Evolutionary conservation across 257 asterid genomes (phyloP), one percentile per base, ranked within the genome.

Genomic region (Galeopsis tetrahit): DNA sequence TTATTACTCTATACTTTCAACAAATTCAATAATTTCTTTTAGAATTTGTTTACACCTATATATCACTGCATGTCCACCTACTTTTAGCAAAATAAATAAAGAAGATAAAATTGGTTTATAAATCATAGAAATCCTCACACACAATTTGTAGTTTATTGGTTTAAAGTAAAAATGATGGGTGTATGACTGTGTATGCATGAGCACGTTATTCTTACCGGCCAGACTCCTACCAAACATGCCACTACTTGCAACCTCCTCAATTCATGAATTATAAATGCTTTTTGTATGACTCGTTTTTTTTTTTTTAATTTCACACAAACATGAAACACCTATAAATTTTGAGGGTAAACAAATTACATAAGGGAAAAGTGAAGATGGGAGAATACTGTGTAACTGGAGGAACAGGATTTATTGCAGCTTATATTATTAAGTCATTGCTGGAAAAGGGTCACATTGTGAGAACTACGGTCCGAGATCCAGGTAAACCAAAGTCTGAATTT

Each of bases 361-460:
- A 42, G 9, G 10, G 31, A 53, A 17, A n/a, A 32, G 32, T 15
- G 52, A 72, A 75, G 33, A 91, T 91, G 97, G 70, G 77, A n/a
- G 84, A 79, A 60, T 94, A 85, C 57, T 88, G 98, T 60, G 97
- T 95, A 34, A 90, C 98, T 10, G 98, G 98, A 9, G 98, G 98
- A 6, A 88, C 95, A 17, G 99, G 98, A 7, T 87, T 92, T 69
- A 84, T 95, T 66, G 98, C 98, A 34, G 86, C 94, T 77, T 82
- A 92, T 78, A 82, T 95, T 39, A 82, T 95, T 53, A 92, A 85
- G 52, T 77, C 89, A 6, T 85, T 95, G 13, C 82, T 95, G 3
- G 84, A 82, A 66, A 88, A 83, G 62, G 98, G 98, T 32, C 86
- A 90, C 65, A 59, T 13, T 2, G 94, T 95, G 14, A 84, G 90